Evolutionary conservation across 2,329 filamentous ascomycete species (phyloP), one percentile per base, ranked within the genome.

Genomic region (Diaporthe citriasiana): DNA sequence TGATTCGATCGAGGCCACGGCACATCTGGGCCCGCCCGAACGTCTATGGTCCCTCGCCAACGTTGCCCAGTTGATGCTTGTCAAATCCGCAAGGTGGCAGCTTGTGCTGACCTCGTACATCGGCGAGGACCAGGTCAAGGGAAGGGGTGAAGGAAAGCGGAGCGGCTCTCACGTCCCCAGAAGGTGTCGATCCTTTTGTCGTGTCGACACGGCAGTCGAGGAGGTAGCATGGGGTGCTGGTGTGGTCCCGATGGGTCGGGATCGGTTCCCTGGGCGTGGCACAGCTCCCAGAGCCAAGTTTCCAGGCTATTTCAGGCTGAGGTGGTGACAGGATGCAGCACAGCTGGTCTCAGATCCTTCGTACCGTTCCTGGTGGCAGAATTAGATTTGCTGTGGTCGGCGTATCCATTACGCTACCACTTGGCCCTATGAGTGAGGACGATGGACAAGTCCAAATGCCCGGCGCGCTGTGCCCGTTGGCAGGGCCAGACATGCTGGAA

Each of bases 391-490:
- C n/a, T n/a, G n/a, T n/a, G n/a, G n/a, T n/a, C n/a, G n/a, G n/a
- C n/a, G n/a, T n/a, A n/a, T n/a, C n/a, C n/a, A n/a, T n/a, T n/a
- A n/a, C n/a, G n/a, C n/a, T n/a, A n/a, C n/a, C n/a, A n/a, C 17
- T 35, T 50, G 59, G 6, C 25, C 22, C 40, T 38, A 40, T 19
- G 57, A 25, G 40, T 33, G 40, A 30, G 40, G 25, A 27, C 40
- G 25, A 63, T n/a, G n/a, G n/a, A 63, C 60, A 38, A 35, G 22
- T 6, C 13, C 42, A 35, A 50, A 35, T 12, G 27, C 30, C 33
- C 30, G n/a, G 69, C 45, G 69, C 35, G 45, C 47, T 71, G 69
- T 35, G 56, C 57, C 57, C 27, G 56, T 35, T 60, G 33, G 63
- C 45, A 47, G 30, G 47, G 40, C 27, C 56, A 55, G 70, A 25